Evolutionary conservation across 2,329 filamentous ascomycete genomes (phyloP), one percentile per base, ranked within the genome.

Genomic region (Xylariaceae sp.): DNA sequence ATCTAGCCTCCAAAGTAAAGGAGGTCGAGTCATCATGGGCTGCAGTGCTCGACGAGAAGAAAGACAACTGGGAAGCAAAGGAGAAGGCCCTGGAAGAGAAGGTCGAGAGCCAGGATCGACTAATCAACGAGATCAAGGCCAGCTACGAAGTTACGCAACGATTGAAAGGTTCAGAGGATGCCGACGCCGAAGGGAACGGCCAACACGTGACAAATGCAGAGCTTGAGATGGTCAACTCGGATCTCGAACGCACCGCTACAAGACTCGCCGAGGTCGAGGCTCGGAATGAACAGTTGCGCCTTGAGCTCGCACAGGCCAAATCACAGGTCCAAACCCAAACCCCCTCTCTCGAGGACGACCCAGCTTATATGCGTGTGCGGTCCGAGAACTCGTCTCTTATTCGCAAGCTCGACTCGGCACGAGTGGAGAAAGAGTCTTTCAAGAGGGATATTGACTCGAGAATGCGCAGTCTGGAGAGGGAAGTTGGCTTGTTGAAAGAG

Each of bases 81-180:
- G 93, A 98, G 71, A 88, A 87, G 70, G 83, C 80, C 22, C 69
- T 96, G 48, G 90, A 95, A 61, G 92, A 97, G 58, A 97, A 96
- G 69, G 76, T 95, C 3, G 92, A 96, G 65, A 94, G 86, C 57
- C 92, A 98, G 63, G 93, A 98, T 39, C 83, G 90, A 6, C 70
- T 98, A 32, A 69, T 98, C 56, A 95, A 87, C 61, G 94, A 98
- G 66, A 82, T 97, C 63, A 97, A 96, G 69, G 93, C 93, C 21
- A 96, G 84, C 70, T 96, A 96, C 63, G 93, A 98, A 67, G 93
- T 98, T 44, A 93, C 88, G 37, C 91, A 97, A 65, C 80, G 93
- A 40, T 74, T 98, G 40, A 91, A 85, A 41, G 85, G 83, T 55
- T 81, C 82, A 12, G 85, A 85, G 25, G 79, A 80, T 42, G 70